Evolutionary conservation across 1,284 basidiomycete genomes (phyloP), one percentile per base, ranked within the genome.

Genomic region (Wolfiporia cocos): DNA sequence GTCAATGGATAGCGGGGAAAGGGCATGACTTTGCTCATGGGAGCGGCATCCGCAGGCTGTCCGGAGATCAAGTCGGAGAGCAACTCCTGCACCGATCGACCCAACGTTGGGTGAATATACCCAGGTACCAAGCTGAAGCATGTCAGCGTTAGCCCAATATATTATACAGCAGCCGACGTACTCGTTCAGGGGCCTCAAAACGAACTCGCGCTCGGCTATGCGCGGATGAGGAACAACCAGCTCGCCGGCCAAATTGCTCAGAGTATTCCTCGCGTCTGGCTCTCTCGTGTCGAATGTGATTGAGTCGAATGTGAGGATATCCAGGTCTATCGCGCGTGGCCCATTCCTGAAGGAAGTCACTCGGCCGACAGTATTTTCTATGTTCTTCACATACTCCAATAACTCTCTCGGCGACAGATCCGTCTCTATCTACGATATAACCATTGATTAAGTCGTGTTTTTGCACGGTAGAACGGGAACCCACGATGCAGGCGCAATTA

Each of bases 401-500:
- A 99, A 69, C 2, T 69, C 62, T 0, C 66, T 44, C 0, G 95
- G 86, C 1, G 65, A 46, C 0, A 97, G 57, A 28, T 78, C 76
- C 0, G 93, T 97, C 48, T 81, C 71, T 15, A 93, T 67, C 87
- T 92, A 51, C 5, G 5, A 19, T 43, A 40, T 26, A 15, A 35
- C 9, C 14, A 11, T 29, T 26, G 1, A 32, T 24, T 18, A 32
- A 31, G 35, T 31, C 19, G 32, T 24, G 20, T 35, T 14, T 41
- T 35, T n/a, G 29, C 32, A 35, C 37, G 19, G 32, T 40, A 19
- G 23, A 22, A 42, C 41, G 17, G 33, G 3, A 21, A 32, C 14
- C 65, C 81, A 95, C 91, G 63, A 92, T 71, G 51, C 93, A 88
- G 7, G 88, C 92, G 44, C 89, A 90, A 58, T 99, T 99, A 48